Conservation (phyloP, 257 asterid species). For the Ballota nigra region DNA sequence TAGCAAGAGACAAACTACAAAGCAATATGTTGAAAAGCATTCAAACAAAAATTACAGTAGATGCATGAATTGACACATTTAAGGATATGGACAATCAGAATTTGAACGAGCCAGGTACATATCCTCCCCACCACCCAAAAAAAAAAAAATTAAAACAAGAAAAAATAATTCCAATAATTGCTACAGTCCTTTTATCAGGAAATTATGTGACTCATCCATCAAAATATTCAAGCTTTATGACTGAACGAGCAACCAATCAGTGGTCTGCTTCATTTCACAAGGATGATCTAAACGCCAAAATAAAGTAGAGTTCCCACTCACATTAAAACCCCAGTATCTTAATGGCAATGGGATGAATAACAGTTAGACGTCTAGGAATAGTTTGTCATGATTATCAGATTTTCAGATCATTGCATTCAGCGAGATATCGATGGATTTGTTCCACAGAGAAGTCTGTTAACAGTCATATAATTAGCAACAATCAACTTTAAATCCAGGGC, state of each 20-base stretch:
- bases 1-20: background rate
- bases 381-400: background rate
- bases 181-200: background rate
- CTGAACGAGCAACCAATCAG: background rate
- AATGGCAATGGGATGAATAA: conserved; percentile 2
- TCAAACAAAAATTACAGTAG: background rate
- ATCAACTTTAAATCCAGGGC: background rate
- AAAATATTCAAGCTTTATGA: background rate
- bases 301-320: background rate
- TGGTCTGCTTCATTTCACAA: background rate
- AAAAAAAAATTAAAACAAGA: background rate
- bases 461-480: conserved; percentile 5
- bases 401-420: background rate
- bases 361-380: background rate
- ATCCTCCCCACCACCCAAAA: background rate
- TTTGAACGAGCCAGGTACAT: background rate
- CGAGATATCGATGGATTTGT: background rate
- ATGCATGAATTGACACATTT: background rate
- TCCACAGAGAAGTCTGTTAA: background rate
- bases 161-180: background rate
- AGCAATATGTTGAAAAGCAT: background rate
- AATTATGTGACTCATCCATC: background rate
- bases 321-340: background rate
- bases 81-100: background rate
- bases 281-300: background rate